Base-by-base conservation (phyloP, 345 rosid species). In the Arabidopsis arenosa region DNA sequence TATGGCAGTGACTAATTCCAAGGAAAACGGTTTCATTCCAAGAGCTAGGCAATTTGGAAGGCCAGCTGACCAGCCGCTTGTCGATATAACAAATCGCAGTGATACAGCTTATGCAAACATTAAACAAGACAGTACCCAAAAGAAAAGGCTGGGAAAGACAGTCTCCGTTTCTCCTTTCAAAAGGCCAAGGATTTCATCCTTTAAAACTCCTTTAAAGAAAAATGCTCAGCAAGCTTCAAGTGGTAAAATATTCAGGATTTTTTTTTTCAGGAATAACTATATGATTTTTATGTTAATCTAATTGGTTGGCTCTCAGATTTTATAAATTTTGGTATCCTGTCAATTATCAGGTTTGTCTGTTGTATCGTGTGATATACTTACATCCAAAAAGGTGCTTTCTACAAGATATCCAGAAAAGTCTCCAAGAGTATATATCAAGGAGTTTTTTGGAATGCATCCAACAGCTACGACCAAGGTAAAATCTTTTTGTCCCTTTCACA, bases 171-270 rank as follows among this genome's bases (percentile, higher is more conserved):
- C 97, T 70, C 91, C 92, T 70, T 95, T 90, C 80, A 95, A 92
- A 85, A 89, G 79, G 83, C 97, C 99, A 13, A 86, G 96, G 51
- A 84, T 68, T 80, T 86, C 93, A 48, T 81, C 85, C 66, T 86
- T 87, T 75, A 82, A 78, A 36, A 73, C 89, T 51, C 93, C 97
- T 71, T 74, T 87, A 83, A 85, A 79, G 72, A 82, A 74, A 66
- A 83, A 75, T 81, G 32, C 43, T 76, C 65, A 81, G 48, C 75
- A 39, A 58, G 67, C 75, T 74, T 74, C 81, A 30, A 83, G 73
- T 74, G 97, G 97, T 95, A 86, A 78, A 37, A 51, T 73, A 30
- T n/a, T 21, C 9, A 48, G 37, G 10, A 72, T 3, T 43, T n/a
- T 44, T 26, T 54, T 1, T 6, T 44, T 18, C 2, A 66, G 7